Percentiles rank a stretch among this genome's conserved stretches.
phyloP scores from a whole-genome alignment of 1,139 yeast species.

The Zygosaccharomyces sapae region DNA sequence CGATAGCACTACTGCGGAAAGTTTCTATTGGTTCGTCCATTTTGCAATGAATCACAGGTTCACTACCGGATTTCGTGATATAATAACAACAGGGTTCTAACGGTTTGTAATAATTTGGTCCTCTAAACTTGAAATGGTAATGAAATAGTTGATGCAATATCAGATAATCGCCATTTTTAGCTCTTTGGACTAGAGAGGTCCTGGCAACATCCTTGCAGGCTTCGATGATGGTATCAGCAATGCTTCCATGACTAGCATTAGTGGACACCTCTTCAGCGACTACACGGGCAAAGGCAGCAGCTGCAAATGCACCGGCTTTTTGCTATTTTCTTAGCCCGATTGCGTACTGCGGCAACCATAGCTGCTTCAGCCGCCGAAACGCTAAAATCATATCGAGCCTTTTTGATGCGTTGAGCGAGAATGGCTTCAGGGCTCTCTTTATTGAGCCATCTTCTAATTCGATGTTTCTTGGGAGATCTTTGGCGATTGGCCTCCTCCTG shows the following conservation, averaged over 20 bases:
- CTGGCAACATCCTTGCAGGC: conserved; percentile 5
- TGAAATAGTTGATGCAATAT: conserved; percentile 1
- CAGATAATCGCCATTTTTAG: conserved; percentile 2
- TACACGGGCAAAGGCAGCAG: conserved; percentile 4
- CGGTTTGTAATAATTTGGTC: conserved; percentile 3
- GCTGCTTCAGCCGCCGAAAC: conserved; percentile 2
- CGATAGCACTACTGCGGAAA: background rate
- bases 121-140: conserved; percentile 5
- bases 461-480: background rate
- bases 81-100: background rate
- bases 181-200: background rate
- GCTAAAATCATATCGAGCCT: background rate
- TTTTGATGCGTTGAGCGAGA: background rate
- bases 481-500: background rate
- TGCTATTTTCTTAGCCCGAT: background rate
- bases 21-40: conserved; percentile 1
- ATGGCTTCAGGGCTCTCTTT: conserved; percentile 2
- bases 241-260: conserved; percentile 6
- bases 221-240: background rate
- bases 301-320: conserved; percentile 5
- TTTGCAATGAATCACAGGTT: background rate
- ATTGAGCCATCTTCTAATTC: background rate
- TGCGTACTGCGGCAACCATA: background rate
- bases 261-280: background rate
- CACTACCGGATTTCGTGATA: background rate